Percentiles rank a stretch among this genome's conserved stretches.
These are phyloP conservation scores for Ophiostoma triangulosporum DNA, from an alignment of 2,329 filamentous ascomycete species.

Conservation along the genomic window DNA sequence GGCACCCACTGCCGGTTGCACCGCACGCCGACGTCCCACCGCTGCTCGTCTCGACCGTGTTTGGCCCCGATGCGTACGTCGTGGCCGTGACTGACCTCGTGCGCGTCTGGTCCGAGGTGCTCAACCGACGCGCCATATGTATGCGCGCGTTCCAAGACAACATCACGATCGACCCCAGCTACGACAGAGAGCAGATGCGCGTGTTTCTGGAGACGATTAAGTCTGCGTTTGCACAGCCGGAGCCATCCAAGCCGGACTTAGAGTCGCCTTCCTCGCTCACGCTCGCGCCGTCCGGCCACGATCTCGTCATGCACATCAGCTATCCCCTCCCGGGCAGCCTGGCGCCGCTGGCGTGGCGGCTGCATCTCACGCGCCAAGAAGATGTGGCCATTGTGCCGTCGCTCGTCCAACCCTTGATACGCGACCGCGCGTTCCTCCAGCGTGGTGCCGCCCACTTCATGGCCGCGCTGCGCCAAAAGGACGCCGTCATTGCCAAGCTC, in stretches of 20 bases:
- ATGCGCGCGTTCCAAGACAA: slow-evolving; percentile 46
- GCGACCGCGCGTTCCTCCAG: slow-evolving; percentile 28
- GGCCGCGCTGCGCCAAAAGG: slow-evolving; percentile 34
- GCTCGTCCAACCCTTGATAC: slow-evolving; percentile 38
- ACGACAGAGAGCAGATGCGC: slow-evolving; percentile 51
- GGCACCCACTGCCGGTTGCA: slow-evolving; percentile 10
- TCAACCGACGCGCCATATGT: slow-evolving; percentile 49
- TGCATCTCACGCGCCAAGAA: slow-evolving; percentile 36
- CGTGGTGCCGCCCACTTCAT: slow-evolving; percentile 31
- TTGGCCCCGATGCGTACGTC: slow-evolving; percentile 41
- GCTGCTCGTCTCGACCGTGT: slow-evolving; percentile 48
- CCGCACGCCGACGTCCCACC: slow-evolving; percentile 17
- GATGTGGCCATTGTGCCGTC: slow-evolving; percentile 11
- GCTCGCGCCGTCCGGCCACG: slow-evolving; percentile 14
- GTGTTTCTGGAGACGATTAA: slow-evolving; percentile 53
- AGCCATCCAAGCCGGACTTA: slow-evolving; percentile 28
- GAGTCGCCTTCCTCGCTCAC: slow-evolving; percentile 19
- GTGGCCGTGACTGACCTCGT: slow-evolving; percentile 58
- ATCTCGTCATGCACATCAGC: slow-evolving; percentile 39
- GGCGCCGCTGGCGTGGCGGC: slow-evolving; percentile 49
- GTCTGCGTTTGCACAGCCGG: background rate
- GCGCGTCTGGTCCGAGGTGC: slow-evolving; percentile 56
- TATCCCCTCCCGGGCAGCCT: slow-evolving; percentile 50
- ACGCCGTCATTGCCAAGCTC: slow-evolving; percentile 35
- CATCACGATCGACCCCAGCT: slow-evolving; percentile 61